Conservation (phyloP, 179 eudicot genomes). For the Corrigiola litoralis region DNA sequence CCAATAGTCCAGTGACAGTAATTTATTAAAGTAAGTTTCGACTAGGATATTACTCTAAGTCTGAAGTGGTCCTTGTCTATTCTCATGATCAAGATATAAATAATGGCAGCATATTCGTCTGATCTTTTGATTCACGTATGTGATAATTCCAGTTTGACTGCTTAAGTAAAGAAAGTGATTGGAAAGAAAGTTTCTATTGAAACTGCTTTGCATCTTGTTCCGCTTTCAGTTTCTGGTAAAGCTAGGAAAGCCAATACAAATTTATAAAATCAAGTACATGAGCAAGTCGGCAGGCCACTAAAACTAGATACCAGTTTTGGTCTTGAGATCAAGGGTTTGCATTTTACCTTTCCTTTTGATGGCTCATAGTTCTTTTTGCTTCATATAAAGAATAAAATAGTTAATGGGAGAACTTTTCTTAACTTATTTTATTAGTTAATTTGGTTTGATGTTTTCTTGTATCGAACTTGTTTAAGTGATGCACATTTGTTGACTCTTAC, state of each 20-base stretch:
- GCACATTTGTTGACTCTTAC: too few relatives aligned
- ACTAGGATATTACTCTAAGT: background rate
- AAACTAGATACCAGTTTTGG: background rate
- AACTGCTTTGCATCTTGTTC: conserved; percentile 24
- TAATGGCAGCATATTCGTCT: conserved; percentile 18
- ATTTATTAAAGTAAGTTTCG: background rate
- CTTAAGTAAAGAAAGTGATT: conserved; percentile 4
- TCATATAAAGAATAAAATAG: too few relatives aligned
- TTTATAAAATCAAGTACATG: background rate
- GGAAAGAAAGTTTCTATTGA: conserved; percentile 3
- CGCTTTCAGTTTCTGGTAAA: conserved; percentile 14
- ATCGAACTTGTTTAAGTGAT: too few relatives aligned
- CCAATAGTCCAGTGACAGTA: background rate
- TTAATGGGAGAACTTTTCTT: too few relatives aligned
- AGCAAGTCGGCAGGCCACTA: too few relatives aligned
- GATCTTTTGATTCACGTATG: conserved; percentile 1
- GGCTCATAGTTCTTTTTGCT: too few relatives aligned
- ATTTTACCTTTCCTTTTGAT: too few relatives aligned
- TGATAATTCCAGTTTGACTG: conserved; percentile 13
- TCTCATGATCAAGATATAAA: conserved; percentile 5
- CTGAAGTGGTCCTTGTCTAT: conserved; percentile 21
- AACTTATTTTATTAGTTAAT: too few relatives aligned
- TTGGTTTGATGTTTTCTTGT: too few relatives aligned
- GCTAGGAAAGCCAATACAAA: background rate
- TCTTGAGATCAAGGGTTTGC: background rate